Conservation (phyloP, 306 rosid genomes). For the Mimosa pudica region DNA sequence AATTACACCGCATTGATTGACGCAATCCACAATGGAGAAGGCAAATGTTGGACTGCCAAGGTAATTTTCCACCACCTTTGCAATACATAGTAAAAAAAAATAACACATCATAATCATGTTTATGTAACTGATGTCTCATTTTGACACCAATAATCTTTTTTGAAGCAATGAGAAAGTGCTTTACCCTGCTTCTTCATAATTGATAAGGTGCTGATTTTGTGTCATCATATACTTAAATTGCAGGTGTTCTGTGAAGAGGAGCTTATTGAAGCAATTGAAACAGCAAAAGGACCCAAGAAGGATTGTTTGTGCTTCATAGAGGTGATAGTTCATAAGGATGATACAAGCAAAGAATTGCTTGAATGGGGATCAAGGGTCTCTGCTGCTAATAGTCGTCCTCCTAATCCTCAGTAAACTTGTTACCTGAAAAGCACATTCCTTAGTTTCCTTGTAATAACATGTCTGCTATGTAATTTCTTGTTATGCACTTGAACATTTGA, state of each 20-base stretch:
- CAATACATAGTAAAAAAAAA: background rate
- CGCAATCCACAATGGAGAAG: constrained; percentile 70
- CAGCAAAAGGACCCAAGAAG: constrained; percentile 52
- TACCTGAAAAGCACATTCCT: background rate
- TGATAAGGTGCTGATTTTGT: background rate
- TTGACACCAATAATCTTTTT: background rate
- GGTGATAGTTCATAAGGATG: constrained; percentile 64
- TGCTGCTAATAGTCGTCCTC: constrained; percentile 46
- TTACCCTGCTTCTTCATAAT: background rate
- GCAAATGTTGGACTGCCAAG: constrained; percentile 83
- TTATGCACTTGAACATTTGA: background rate
- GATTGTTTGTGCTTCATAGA: constrained; percentile 65
- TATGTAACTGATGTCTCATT: background rate
- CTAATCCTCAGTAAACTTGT: constrained; percentile 43
- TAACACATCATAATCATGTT: background rate
- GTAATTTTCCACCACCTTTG: constrained; percentile 35
- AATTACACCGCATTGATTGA: constrained; percentile 63
- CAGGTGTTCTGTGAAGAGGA: constrained; percentile 68
- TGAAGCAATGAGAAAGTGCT: background rate
- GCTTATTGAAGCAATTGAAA: constrained; percentile 50
- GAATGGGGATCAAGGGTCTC: constrained; percentile 68
- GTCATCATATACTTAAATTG: background rate
- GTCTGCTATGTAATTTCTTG: background rate
- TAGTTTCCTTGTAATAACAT: background rate
- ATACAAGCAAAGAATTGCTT: constrained; percentile 68